phyloP scores from a whole-genome alignment of 176 grass and related monocot genomes.

The Zea luxurians region DNA sequence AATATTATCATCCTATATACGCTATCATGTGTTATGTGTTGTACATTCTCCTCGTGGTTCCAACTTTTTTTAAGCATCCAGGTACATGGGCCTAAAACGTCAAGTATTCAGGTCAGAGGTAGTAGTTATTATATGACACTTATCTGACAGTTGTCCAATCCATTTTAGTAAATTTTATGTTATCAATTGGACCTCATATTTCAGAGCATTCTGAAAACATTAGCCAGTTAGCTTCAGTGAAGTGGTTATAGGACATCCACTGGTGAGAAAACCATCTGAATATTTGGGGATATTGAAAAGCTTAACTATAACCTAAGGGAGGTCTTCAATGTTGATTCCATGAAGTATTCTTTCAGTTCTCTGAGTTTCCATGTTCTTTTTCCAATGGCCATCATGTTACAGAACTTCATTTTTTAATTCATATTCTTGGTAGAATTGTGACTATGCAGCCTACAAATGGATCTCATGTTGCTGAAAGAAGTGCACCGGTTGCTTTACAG shows the following conservation, averaged over 20 bases:
- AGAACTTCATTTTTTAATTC: slow-evolving; percentile 76
- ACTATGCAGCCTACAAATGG: slow-evolving; percentile 60
- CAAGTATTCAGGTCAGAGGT: not conserved
- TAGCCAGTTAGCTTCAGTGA: slow-evolving; percentile 36
- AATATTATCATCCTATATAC: not conserved
- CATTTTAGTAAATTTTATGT: slow-evolving; percentile 75
- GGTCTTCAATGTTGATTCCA: slow-evolving; percentile 59
- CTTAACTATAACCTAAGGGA: slow-evolving; percentile 78
- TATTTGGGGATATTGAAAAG: slow-evolving; percentile 71
- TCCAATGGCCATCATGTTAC: slow-evolving; percentile 48
- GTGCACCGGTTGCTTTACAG: slow-evolving; percentile 53
- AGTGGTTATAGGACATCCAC: slow-evolving; percentile 80
- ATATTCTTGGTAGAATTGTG: slow-evolving; percentile 70
- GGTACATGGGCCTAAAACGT: slow-evolving; percentile 1
- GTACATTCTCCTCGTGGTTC: slow-evolving; percentile 15
- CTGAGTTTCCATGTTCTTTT: slow-evolving; percentile 63
- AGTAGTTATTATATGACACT: not conserved
- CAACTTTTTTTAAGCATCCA: slow-evolving; percentile 20
- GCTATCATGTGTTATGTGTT: slow-evolving; percentile 21
- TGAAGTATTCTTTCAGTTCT: slow-evolving; percentile 78
- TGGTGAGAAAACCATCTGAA: slow-evolving; percentile 53
- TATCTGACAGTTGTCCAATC: slow-evolving; percentile 31
- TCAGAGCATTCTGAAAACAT: slow-evolving; percentile 43
- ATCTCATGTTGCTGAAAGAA: slow-evolving; percentile 45
- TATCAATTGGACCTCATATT: slow-evolving; percentile 74